Conservation (phyloP, 768 basidiomycete species). For the Rhodotorula graminis region DNA sequence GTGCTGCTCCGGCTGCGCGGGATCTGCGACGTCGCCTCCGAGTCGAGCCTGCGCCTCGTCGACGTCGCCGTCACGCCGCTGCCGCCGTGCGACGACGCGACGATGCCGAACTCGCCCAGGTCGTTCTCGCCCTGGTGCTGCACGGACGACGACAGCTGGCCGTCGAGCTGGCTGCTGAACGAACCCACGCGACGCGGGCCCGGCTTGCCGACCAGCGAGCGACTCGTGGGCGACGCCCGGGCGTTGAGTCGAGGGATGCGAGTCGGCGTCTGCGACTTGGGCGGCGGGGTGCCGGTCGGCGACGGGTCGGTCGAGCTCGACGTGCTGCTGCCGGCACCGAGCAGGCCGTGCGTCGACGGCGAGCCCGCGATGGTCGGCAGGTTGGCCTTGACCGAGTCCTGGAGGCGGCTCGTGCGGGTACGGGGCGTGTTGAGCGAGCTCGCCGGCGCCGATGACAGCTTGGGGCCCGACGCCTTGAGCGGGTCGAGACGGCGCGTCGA, state of each 20-base stretch:
- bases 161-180: constrained; percentile 14
- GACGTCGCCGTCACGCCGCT: constrained; percentile 7
- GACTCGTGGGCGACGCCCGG: constrained; percentile 2
- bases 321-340: background rate
- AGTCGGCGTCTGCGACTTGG: constrained; percentile 73
- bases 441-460: constrained; percentile 5
- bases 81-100: constrained; percentile 20
- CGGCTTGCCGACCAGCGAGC: background rate
- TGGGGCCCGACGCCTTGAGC: constrained; percentile 48
- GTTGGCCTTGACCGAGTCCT: constrained; percentile 46
- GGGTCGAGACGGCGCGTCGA: constrained; percentile 75
- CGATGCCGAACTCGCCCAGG: constrained; percentile 25
- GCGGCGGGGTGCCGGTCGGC: constrained; percentile 22
- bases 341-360: constrained; percentile 55
- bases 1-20: constrained; percentile 32
- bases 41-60: constrained; percentile 21
- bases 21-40: constrained; percentile 27
- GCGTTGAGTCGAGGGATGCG: constrained; percentile 82
- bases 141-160: constrained; percentile 7
- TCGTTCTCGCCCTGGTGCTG: background rate
- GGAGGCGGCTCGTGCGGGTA: constrained; percentile 25
- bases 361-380: constrained; percentile 91
- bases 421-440: constrained; percentile 19
- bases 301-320: background rate
- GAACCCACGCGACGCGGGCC: background rate